Base-by-base conservation (phyloP, 2,329 filamentous ascomycete genomes). In the Fusarium virguliforme region DNA sequence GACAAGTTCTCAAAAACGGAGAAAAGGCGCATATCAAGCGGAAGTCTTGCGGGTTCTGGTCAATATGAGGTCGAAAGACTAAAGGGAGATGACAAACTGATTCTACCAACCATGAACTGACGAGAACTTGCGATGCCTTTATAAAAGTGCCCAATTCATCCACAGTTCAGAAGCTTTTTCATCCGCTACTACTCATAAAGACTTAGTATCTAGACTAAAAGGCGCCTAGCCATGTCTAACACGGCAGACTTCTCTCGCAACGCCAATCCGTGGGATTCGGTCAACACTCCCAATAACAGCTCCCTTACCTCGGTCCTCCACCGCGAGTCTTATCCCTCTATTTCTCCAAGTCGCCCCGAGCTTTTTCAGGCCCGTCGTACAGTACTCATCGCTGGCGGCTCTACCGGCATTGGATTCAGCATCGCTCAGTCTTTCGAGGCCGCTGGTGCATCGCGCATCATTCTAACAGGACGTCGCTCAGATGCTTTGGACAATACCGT, bases 381-480 rank as follows among this genome's bases (percentile, higher is more conserved):
- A 3, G 87, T 91, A 7, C 82, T 93, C 10, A 88, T 93, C 75
- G 91, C 89, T 2, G 91, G 91, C 46, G 89, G 86, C n/a, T 86
- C 87, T 1, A 85, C 84, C 0, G 89, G 91, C 40, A 88, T 93
- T 60, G 91, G 91, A 6, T 87, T 88, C 65, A 87, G 88, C 1
- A 86, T 91, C 9, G 90, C 90, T 2, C 83, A 85, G 54, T 81
- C 89, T 48, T 92, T 85, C 70, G 76, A 79, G 15, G 65, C 70
- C 4, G 85, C 85, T 1, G 77, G 77, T 0, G 81, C 82, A 4
- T 34, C 73, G 3, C 75, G 74, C 6, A 74, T 85, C 46, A 78
- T 81, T 37, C 75, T 86, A 41, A 67, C 80, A 4, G 82, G 79
- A 22, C 57, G 58, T n/a, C 57, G 58, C 9, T 50, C 35, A 37